Evolutionary conservation across 805 yeast genomes (phyloP).

Genomic region (Metschnikowia cubensis): DNA sequence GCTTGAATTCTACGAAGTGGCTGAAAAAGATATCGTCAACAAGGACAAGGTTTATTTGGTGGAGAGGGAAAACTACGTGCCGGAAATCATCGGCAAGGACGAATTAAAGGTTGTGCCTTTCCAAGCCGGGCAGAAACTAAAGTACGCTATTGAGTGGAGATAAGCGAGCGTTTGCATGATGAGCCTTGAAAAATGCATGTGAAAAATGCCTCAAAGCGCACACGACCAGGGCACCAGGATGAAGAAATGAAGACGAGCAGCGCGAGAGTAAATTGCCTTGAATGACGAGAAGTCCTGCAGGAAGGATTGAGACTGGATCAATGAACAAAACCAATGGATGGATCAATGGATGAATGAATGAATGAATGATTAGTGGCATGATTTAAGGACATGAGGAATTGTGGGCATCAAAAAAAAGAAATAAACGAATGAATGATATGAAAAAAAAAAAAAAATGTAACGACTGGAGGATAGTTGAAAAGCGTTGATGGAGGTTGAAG

Average conservation of each 20-base stretch:
- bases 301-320: too few species aligned
- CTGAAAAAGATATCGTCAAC: constrained; percentile 35
- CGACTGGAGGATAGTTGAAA: too few species aligned
- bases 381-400: too few species aligned
- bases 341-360: too few species aligned
- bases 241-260: not conserved
- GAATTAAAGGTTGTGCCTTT: constrained; percentile 68
- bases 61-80: constrained; percentile 51
- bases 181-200: not conserved
- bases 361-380: too few species aligned
- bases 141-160: constrained; percentile 77
- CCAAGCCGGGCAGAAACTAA: constrained; percentile 69
- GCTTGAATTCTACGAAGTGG: constrained; percentile 61
- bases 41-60: constrained; percentile 53
- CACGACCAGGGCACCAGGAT: not conserved
- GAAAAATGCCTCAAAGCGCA: not conserved
- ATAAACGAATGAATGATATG: too few species aligned
- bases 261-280: not conserved
- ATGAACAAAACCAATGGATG: too few species aligned
- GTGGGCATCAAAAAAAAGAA: too few species aligned
- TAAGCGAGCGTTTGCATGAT: constrained; percentile 2
- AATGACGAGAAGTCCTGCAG: too few species aligned
- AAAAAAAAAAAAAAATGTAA: too few species aligned
- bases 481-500: too few species aligned
- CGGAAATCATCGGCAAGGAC: constrained; percentile 50